Evolutionary conservation across 2,329 filamentous ascomycete species (phyloP).

Genomic region (Metarhizium humberi): DNA sequence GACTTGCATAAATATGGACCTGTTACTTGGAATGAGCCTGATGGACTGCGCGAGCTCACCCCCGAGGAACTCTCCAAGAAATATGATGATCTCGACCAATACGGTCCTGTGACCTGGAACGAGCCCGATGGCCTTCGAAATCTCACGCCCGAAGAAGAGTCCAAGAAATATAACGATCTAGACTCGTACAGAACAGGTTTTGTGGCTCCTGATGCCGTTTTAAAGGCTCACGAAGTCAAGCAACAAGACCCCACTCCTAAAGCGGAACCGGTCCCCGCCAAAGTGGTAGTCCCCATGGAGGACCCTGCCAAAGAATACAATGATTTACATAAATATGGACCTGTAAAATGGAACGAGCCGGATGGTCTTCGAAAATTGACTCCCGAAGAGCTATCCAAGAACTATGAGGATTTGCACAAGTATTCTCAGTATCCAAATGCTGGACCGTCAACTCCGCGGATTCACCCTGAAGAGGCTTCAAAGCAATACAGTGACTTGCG

Average conservation of each 20-base stretch:
- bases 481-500: conserved; percentile 27
- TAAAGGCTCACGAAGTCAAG: conserved; percentile 7
- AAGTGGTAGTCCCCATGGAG: conserved; percentile 1
- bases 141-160: conserved; percentile 18
- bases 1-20: conserved; percentile 27
- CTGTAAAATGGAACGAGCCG: conserved; percentile 7
- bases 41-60: conserved; percentile 19
- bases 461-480: conserved; percentile 24
- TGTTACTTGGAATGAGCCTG: conserved; percentile 26
- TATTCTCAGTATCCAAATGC: conserved; percentile 17
- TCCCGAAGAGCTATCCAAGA: conserved; percentile 20
- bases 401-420: conserved; percentile 18
- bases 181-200: conserved; percentile 18
- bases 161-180: conserved; percentile 26
- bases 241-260: conserved; percentile 8
- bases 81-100: conserved; percentile 27
- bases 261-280: conserved; percentile 7
- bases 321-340: conserved; percentile 10
- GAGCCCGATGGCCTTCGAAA: conserved; percentile 18
- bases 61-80: conserved; percentile 29
- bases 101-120: conserved; percentile 20
- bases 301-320: conserved; percentile 3
- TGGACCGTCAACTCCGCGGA: conserved; percentile 12
- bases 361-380: conserved; percentile 7
- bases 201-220: conserved; percentile 5